These are phyloP conservation scores for Marasmius fiardii DNA, from an alignment of 1,284 basidiomycete genomes.

Conservation along the genomic window DNA sequence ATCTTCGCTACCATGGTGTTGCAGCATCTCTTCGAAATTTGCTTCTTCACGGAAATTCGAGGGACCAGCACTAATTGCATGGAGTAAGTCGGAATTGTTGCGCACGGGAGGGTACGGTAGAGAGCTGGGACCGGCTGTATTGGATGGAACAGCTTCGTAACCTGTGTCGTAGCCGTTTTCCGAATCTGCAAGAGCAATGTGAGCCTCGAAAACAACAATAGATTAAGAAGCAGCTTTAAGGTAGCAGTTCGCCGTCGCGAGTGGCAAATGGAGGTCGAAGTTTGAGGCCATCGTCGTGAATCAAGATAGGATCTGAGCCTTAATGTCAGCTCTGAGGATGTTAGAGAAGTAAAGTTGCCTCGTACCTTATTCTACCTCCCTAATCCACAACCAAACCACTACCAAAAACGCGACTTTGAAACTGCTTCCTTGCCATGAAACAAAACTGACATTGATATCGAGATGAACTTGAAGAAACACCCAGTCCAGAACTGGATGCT, in stretches of 20 bases:
- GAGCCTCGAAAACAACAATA: background rate
- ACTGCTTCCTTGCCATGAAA: background rate
- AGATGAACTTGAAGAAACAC: background rate
- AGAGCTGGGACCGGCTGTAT: background rate
- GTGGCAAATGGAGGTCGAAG: background rate
- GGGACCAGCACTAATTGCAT: constrained; percentile 13
- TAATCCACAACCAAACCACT: background rate
- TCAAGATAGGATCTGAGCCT: too few relatives aligned
- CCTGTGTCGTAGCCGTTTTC: background rate
- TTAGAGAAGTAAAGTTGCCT: background rate
- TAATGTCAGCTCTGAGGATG: background rate
- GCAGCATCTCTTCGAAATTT: background rate
- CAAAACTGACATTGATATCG: constrained; percentile 1
- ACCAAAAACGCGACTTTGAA: background rate
- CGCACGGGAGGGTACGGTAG: background rate
- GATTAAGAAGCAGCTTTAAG: background rate
- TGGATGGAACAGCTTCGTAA: background rate
- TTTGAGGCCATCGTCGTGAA: too few relatives aligned
- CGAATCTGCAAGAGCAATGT: background rate
- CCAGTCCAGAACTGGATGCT: constrained; percentile 1
- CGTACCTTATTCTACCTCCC: background rate
- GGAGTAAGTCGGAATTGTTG: constrained; percentile 9
- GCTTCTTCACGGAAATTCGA: background rate
- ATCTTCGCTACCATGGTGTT: constrained; percentile 27
- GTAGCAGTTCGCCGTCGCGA: background rate